Evolutionary conservation across 2,329 filamentous ascomycete species (phyloP).

Genomic region (Penicillium sp.): DNA sequence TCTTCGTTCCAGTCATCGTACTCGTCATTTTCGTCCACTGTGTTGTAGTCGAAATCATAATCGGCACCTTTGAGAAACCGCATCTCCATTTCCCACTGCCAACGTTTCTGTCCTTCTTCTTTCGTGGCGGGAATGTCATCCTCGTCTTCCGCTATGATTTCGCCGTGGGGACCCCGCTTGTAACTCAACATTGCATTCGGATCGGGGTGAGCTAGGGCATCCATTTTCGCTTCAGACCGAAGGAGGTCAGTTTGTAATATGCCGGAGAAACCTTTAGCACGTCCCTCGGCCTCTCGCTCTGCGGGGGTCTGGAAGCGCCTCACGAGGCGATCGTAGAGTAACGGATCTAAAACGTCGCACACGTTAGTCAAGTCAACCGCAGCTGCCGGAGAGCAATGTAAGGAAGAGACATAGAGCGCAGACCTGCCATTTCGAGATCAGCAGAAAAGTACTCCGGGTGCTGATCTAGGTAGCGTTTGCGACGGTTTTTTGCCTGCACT

Average conservation of each 20-base stretch:
- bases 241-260: constrained; percentile 73
- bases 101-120: constrained; percentile 64
- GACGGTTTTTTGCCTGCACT: constrained; percentile 67
- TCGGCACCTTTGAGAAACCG: constrained; percentile 74
- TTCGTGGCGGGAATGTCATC: constrained; percentile 57
- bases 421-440: constrained; percentile 60
- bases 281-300: constrained; percentile 71
- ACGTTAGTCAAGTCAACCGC: constrained; percentile 21
- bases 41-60: constrained; percentile 70
- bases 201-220: constrained; percentile 54
- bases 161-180: constrained; percentile 49
- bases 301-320: constrained; percentile 69
- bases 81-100: constrained; percentile 67
- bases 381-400: background rate
- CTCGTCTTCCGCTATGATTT: constrained; percentile 56
- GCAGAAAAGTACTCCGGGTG: constrained; percentile 69
- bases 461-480: constrained; percentile 69
- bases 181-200: constrained; percentile 50
- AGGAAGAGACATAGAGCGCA: constrained; percentile 30
- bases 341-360: constrained; percentile 54
- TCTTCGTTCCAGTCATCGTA: constrained; percentile 63
- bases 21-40: constrained; percentile 67
- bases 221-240: constrained; percentile 71
- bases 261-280: constrained; percentile 71
- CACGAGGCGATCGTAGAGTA: constrained; percentile 77